phyloP scores from a whole-genome alignment of 495 filamentous ascomycete genomes.

The Aspergillus sclerotioniger region DNA sequence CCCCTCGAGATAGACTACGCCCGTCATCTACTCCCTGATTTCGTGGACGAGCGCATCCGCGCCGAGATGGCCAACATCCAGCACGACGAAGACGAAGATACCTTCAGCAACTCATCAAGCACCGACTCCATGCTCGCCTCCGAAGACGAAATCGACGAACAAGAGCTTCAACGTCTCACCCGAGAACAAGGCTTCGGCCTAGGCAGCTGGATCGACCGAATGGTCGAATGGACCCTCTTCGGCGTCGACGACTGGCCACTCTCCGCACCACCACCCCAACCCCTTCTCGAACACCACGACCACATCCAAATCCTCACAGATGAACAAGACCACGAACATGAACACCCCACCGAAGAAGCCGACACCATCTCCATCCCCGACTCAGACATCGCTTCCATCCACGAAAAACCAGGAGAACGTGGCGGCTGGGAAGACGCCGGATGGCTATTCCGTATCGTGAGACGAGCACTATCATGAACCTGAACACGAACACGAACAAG shows the following conservation, averaged over 20 bases:
- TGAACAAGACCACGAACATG: slow-evolving; percentile 49
- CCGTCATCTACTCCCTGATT: slow-evolving; percentile 35
- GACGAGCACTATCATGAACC: slow-evolving; percentile 63
- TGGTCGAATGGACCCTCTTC: slow-evolving; percentile 77
- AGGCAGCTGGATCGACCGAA: slow-evolving; percentile 70
- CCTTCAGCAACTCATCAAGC: slow-evolving; percentile 6
- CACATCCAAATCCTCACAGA: slow-evolving; percentile 41
- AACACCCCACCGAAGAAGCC: slow-evolving; percentile 13
- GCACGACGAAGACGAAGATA: slow-evolving; percentile 14
- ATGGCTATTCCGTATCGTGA: slow-evolving; percentile 78
- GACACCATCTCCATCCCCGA: slow-evolving; percentile 27
- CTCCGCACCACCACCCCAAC: background rate
- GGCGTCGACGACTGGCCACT: slow-evolving; percentile 60
- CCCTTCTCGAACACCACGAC: background rate
- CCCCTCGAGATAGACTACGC: background rate
- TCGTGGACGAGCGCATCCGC: slow-evolving; percentile 45
- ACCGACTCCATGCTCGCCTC: slow-evolving; percentile 6
- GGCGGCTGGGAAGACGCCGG: slow-evolving; percentile 79
- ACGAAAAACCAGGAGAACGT: slow-evolving; percentile 45
- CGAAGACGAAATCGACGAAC: slow-evolving; percentile 40
- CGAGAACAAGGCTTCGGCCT: slow-evolving; percentile 63
- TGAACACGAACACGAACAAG: background rate
- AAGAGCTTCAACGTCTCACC: slow-evolving; percentile 43
- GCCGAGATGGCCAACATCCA: slow-evolving; percentile 43
- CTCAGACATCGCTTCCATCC: slow-evolving; percentile 18